Evolutionary conservation across 805 yeast species (phyloP), one percentile per base, ranked within the genome.

Genomic region (Starmerella bombi): DNA sequence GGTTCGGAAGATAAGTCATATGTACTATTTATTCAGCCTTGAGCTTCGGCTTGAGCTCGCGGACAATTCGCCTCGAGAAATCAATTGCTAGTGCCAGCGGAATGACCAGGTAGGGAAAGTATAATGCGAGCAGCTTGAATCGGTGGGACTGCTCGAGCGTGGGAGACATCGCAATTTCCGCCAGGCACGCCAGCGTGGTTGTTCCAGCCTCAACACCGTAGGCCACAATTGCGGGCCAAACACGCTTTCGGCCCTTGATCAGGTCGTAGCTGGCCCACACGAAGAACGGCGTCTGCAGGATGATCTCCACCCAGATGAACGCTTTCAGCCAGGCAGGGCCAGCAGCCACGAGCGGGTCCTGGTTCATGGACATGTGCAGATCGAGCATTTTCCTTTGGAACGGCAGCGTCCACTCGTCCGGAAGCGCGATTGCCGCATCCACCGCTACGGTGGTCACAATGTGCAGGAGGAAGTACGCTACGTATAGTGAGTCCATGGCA

Each of bases 181-280:
- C 64, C 4, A 48, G 59, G 56, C 96, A 88, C 19, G 76, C 71
- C 28, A 76, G 58, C 0, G 95, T 84, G 4, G 95, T 84, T 38
- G 80, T 63, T 3, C 78, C 63, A 0, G 96, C 97, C 54, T 83
- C 84, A 51, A 80, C 70, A 3, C 88, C 94, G 58, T 91, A 88
- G 5, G 77, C 52, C 12, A 73, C 61, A 49, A 77, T 58, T 55
- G 65, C 66, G 19, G 62, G 58, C 42, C 66, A 67, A 15, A 64
- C 54, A 16, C 52, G 50, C 25, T 34, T 45, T 20, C 48, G 59
- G 59, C 66, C 61, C 25, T 51, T 50, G 38, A 44, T 42, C 25
- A 70, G 49, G 28, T 56, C 54, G 33, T 48, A 50, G 3, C 57
- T 52, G 0, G 67, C 65, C 10, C 69, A 74, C 12, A 61, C 47